These are phyloP conservation scores for Salix brachista DNA, from an alignment of 345 rosid genomes.

Conservation along the genomic window DNA sequence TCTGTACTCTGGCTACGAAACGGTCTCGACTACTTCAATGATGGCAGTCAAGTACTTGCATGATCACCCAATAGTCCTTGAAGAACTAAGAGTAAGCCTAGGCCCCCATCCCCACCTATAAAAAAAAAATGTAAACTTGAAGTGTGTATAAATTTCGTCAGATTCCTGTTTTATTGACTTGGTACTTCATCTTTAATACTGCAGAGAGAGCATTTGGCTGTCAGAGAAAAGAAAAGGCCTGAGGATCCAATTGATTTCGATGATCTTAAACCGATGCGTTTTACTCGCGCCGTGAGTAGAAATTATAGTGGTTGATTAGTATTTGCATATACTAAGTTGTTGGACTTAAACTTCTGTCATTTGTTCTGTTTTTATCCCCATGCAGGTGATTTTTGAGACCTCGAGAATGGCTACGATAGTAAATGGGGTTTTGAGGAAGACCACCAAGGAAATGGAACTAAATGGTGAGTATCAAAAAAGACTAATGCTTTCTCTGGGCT, in stretches of 20 bases:
- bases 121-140: neutral
- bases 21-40: slow-evolving; percentile 75
- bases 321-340: neutral
- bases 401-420: slow-evolving; percentile 75
- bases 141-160: neutral
- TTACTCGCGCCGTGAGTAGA: slow-evolving; percentile 77
- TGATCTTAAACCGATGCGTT: slow-evolving; percentile 75
- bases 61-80: slow-evolving; percentile 65
- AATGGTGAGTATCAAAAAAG: slow-evolving; percentile 34
- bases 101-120: neutral
- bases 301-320: neutral
- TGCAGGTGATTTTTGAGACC: slow-evolving; percentile 71
- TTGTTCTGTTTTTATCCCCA: neutral
- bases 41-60: slow-evolving; percentile 76
- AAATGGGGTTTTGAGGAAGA: slow-evolving; percentile 78
- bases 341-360: neutral
- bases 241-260: slow-evolving; percentile 60
- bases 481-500: slow-evolving; percentile 17
- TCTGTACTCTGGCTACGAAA: slow-evolving; percentile 74
- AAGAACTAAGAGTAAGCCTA: slow-evolving; percentile 57
- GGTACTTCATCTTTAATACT: neutral
- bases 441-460: slow-evolving; percentile 58
- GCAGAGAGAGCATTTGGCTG: slow-evolving; percentile 72
- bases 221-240: slow-evolving; percentile 54
- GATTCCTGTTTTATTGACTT: neutral